A percentile compares a stretch with the other conserved stretches of the same genome.
These are phyloP conservation scores for Globisporangium cylindrosporum DNA, from an alignment of 352 stramenopile species.

Conservation along the genomic window DNA sequence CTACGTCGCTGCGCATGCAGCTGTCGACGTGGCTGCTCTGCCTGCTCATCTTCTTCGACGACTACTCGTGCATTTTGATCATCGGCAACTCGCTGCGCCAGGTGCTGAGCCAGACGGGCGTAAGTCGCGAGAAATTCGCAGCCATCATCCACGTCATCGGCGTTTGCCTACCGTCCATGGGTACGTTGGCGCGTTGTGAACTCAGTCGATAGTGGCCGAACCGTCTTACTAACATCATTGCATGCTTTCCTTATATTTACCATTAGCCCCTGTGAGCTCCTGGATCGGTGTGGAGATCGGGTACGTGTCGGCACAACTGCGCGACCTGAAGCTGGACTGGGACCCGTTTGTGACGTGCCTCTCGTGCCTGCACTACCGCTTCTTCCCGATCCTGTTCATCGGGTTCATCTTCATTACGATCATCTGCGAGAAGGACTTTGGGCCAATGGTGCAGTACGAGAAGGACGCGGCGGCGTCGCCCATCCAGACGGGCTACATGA, in stretches of 20 bases:
- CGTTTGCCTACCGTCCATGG: slow-evolving; percentile 86
- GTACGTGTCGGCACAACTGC: slow-evolving; percentile 78
- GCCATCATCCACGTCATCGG: slow-evolving; percentile 88
- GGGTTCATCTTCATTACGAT: slow-evolving; percentile 90
- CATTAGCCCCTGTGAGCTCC: slow-evolving; percentile 74
- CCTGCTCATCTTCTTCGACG: slow-evolving; percentile 90
- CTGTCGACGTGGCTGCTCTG: slow-evolving; percentile 82
- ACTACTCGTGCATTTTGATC: slow-evolving; percentile 91
- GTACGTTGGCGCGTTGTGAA: slow-evolving; percentile 25
- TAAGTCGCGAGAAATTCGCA: slow-evolving; percentile 88
- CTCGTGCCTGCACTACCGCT: slow-evolving; percentile 81
- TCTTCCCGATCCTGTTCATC: slow-evolving; percentile 89
- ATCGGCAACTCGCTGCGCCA: slow-evolving; percentile 85
- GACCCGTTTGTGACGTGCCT: slow-evolving; percentile 87
- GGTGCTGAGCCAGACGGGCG: slow-evolving; percentile 76
- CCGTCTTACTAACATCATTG: slow-evolving; percentile 6
- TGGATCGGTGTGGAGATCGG: slow-evolving; percentile 90
- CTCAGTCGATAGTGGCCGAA: background rate
- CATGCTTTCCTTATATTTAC: background rate
- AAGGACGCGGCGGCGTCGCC: slow-evolving; percentile 74
- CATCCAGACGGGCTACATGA: slow-evolving; percentile 62
- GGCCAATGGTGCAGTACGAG: slow-evolving; percentile 85
- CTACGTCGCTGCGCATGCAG: slow-evolving; percentile 77
- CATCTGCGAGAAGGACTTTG: slow-evolving; percentile 86
- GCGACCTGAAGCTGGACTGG: slow-evolving; percentile 77